These are phyloP conservation scores for Cucurbita argyrosperma DNA, from an alignment of 306 rosid genomes.

Conservation along the genomic window DNA sequence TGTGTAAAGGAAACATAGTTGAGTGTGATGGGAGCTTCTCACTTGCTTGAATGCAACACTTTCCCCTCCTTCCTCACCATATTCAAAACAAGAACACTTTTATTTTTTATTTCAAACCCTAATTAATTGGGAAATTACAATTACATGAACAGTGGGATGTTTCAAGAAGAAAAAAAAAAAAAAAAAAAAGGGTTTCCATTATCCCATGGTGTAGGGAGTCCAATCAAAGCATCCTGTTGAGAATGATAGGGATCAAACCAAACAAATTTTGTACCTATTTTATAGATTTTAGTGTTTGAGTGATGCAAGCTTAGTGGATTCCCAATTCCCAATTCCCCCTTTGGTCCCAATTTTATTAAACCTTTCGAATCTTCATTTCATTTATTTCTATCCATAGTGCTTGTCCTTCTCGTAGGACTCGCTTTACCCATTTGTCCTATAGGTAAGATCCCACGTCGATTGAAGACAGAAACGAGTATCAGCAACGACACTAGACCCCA, in stretches of 20 bases:
- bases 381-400: not conserved
- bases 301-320: conserved; percentile 9
- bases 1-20: not conserved
- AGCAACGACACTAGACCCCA: accelerated
- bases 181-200: not conserved
- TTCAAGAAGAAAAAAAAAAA: not conserved
- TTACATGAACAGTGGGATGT: not conserved
- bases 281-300: not conserved
- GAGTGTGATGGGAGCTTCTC: conserved; percentile 1
- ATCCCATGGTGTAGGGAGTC: conserved; percentile 10
- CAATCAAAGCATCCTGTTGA: conserved; percentile 3
- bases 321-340: conserved; percentile 5
- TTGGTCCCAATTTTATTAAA: not conserved
- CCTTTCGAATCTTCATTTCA: not conserved
- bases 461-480: too few species aligned
- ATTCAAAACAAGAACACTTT: not conserved
- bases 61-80: conserved; percentile 1
- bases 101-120: too few species aligned
- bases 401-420: not conserved
- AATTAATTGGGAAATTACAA: not conserved
- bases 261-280: not conserved
- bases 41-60: conserved; percentile 2
- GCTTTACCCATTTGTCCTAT: too few species aligned
- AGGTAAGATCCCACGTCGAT: too few species aligned
- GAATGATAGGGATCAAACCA: conserved; percentile 10